These are phyloP conservation scores for Termitomyces sp. DNA, from an alignment of 768 basidiomycete species.

Conservation along the genomic window DNA sequence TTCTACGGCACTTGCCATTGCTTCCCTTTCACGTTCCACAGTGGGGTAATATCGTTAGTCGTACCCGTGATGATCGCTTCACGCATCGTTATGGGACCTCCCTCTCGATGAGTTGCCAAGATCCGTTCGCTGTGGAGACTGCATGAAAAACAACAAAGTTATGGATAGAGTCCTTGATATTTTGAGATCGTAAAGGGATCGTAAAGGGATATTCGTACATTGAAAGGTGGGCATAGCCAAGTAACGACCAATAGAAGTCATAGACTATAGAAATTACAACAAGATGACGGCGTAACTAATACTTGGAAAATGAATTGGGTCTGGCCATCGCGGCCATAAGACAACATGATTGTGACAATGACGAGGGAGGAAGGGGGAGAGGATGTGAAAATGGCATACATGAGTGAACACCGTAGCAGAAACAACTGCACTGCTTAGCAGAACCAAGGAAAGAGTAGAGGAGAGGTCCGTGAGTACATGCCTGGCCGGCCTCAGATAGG, in stretches of 20 bases:
- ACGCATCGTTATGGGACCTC: neutral
- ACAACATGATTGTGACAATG: neutral
- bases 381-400: neutral
- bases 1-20: neutral
- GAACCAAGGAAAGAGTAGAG: neutral
- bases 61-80: neutral
- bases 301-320: no score
- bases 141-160: neutral
- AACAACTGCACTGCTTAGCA: neutral
- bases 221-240: neutral
- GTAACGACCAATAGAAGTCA: neutral
- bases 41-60: neutral
- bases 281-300: neutral
- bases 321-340: neutral
- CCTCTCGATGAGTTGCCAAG: neutral
- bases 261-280: conserved; percentile 1
- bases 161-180: neutral
- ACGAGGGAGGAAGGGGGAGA: neutral
- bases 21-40: neutral
- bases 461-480: no score
- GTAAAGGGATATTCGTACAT: conserved; percentile 1
- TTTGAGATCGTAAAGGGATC: neutral
- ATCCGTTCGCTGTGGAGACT: no score
- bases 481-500: no score
- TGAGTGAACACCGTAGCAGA: neutral